Evolutionary conservation across 352 stramenopile species (phyloP), one percentile per base, ranked within the genome.

Genomic region (Paralagenidium karlingii): DNA sequence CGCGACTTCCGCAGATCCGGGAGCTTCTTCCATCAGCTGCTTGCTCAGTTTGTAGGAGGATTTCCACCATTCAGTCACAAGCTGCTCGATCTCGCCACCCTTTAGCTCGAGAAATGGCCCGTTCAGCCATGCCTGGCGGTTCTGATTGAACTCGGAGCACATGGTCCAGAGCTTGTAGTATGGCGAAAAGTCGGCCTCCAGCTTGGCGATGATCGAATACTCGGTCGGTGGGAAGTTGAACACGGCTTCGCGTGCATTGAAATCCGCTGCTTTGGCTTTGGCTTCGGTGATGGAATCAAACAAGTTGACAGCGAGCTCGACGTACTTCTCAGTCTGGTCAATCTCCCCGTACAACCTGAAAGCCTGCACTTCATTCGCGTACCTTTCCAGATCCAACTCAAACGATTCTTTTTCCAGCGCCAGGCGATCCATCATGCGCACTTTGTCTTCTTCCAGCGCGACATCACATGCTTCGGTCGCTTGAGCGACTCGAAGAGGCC

Each of bases 81-180:
- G 59, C 5, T 51, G 49, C 48, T 97, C 85, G 45, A 97, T 96
- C 15, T 88, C 67, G 9, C 58, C 62, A 1, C 77, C 85, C 27
- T 95, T 79, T 2, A 97, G 54, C 33, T 96, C 81, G 20, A 94
- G 52, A 44, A 97, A 97, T 0, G 87, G 59, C 0, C 85, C 88
- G 28, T 95, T 91, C 8, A 96, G 60, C 88, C 88, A 97, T 32
- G 86, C 66, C 43, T 96, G 82, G 11, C 76, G 81, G 40, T 64
- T 96, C 38, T 84, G 71, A 40, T 94, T 76, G 53, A 96, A 97
- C 49, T 97, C 88, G 26, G 70, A 89, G 47, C 89, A 91, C 83
- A 96, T 96, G 8, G 85, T 97, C 88, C 90, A 97, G 4, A 97
- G 71, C 45, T 94, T 92, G 49, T 93, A 96, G 57, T 95, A 96